Conservation (phyloP, 176 grass and related monocot species). For the Aechmea fasciata region DNA sequence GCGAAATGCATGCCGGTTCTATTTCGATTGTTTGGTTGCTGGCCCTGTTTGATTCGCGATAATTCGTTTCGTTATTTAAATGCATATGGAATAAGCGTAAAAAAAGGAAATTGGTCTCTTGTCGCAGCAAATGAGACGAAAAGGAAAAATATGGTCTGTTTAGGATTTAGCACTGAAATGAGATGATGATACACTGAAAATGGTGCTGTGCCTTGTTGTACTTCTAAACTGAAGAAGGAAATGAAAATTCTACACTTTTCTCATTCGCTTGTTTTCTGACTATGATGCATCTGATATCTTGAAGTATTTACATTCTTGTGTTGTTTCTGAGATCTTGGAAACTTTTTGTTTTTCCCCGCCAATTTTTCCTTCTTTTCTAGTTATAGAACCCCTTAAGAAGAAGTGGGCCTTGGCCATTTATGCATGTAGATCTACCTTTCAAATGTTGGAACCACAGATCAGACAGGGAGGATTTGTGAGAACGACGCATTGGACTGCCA, state of each 20-base stretch:
- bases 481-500: too few species aligned
- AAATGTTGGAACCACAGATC: too few species aligned
- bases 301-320: too few species aligned
- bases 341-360: too few species aligned
- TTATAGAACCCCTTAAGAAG: too few species aligned
- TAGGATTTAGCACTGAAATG: background rate
- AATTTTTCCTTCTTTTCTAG: too few species aligned
- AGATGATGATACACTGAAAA: background rate
- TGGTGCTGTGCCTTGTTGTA: background rate
- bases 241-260: background rate
- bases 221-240: background rate
- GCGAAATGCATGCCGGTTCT: background rate
- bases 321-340: too few species aligned
- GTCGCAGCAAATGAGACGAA: slow-evolving; percentile 2
- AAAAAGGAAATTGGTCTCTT: background rate
- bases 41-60: background rate
- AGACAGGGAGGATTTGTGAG: too few species aligned
- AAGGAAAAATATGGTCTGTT: background rate
- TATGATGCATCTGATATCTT: too few species aligned
- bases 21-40: background rate
- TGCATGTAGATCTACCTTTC: too few species aligned
- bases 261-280: too few species aligned
- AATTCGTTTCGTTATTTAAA: slow-evolving; percentile 12
- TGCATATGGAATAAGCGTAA: slow-evolving; percentile 14
- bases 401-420: too few species aligned